Conservation (phyloP, 139 green algal genomes). For the Coelastrella sp. region DNA sequence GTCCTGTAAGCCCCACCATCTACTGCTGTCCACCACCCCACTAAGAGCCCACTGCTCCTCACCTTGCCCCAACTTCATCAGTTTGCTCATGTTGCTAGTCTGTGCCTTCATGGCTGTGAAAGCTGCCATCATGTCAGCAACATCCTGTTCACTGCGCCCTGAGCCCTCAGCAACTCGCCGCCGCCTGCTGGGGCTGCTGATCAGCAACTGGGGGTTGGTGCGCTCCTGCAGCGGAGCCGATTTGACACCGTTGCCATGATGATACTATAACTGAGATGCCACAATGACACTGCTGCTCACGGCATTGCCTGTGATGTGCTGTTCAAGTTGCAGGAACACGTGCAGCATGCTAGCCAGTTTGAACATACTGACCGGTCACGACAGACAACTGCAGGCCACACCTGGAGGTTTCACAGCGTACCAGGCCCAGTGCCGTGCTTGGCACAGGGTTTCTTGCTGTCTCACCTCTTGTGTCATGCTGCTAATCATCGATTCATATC, state of each 20-base stretch:
- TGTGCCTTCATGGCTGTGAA: conserved; percentile 84
- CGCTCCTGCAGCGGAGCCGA: conserved; percentile 71
- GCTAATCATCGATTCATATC: conserved; percentile 87
- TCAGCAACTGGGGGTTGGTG: conserved; percentile 87
- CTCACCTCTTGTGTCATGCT: conserved; percentile 83
- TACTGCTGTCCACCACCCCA: not conserved
- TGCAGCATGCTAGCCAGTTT: not conserved
- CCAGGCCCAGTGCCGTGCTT: too few relatives aligned
- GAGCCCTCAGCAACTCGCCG: conserved; percentile 72
- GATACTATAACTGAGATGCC: not conserved
- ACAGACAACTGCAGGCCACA: too few relatives aligned
- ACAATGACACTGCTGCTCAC: not conserved
- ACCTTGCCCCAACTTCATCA: conserved; percentile 74
- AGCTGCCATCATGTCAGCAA: conserved; percentile 79
- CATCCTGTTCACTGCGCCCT: conserved; percentile 76
- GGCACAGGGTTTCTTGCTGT: not conserved
- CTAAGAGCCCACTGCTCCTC: not conserved
- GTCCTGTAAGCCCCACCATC: not conserved
- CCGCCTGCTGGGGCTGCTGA: conserved; percentile 72
- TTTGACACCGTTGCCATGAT: not conserved
- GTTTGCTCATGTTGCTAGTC: conserved; percentile 79
- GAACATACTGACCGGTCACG: too few relatives aligned
- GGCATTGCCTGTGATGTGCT: not conserved
- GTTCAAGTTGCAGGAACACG: not conserved
- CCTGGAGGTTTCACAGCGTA: too few relatives aligned